phyloP scores from a whole-genome alignment of 169 alveolate genomes.

The Eimeria necatrix region DNA sequence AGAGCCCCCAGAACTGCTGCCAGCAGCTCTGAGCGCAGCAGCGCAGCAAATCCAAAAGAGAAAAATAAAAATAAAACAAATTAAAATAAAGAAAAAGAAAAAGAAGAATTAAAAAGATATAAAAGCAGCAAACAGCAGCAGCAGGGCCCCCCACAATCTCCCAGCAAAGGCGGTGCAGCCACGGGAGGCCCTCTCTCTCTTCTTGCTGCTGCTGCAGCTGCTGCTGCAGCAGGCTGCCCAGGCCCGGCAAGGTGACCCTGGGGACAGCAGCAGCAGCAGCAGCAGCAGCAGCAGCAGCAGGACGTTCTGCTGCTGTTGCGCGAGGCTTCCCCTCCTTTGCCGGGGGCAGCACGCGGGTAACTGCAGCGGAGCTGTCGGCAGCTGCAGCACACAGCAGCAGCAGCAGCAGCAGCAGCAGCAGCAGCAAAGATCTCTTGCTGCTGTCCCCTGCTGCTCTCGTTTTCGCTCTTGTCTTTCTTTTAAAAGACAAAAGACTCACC shows the following conservation, averaged over 20 bases:
- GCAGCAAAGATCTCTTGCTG: neutral
- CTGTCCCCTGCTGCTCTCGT: neutral
- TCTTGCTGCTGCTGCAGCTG: constrained; percentile 60
- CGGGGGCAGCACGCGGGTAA: constrained; percentile 10
- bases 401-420: constrained; percentile 53
- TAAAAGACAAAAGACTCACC: neutral
- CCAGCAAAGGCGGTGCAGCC: constrained; percentile 41
- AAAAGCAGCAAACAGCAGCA: neutral
- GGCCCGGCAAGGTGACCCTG: neutral
- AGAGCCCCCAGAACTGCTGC: constrained; percentile 40
- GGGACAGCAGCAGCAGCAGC: constrained; percentile 71
- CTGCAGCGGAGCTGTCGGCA: neutral
- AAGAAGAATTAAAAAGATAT: neutral
- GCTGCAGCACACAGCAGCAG: neutral
- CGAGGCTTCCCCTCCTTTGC: constrained; percentile 44
- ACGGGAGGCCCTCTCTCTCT: constrained; percentile 28
- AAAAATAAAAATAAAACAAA: neutral
- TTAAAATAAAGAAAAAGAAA: neutral
- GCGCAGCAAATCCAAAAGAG: neutral
- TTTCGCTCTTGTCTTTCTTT: neutral
- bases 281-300: neutral
- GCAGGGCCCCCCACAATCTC: constrained; percentile 34
- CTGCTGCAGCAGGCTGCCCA: constrained; percentile 5
- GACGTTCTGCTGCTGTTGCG: neutral
- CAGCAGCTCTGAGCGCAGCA: constrained; percentile 23